Evolutionary conservation across 2,329 filamentous ascomycete genomes (phyloP).

Genomic region (Claviceps spartinae): DNA sequence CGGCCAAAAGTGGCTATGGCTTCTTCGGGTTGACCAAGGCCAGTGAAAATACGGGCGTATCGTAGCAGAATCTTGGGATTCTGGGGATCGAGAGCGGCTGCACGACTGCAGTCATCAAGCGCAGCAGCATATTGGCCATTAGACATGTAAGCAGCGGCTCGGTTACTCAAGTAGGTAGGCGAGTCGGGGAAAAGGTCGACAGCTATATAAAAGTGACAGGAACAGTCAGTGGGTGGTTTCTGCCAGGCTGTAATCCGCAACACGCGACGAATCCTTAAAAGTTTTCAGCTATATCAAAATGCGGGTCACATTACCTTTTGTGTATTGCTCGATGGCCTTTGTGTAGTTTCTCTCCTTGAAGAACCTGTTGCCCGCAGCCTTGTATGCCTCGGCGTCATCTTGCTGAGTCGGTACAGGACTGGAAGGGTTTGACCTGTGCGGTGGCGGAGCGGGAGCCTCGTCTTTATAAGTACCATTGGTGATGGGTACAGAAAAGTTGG

Average conservation of each 20-base stretch:
- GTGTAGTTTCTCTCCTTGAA: constrained; percentile 90
- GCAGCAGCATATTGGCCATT: constrained; percentile 67
- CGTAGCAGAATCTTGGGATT: constrained; percentile 83
- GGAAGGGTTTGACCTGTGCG: constrained; percentile 52
- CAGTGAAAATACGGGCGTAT: constrained; percentile 80
- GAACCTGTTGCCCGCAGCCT: constrained; percentile 85
- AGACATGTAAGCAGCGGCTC: constrained; percentile 87
- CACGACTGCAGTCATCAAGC: constrained; percentile 72
- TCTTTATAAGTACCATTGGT: constrained; percentile 31
- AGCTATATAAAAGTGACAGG: constrained; percentile 35
- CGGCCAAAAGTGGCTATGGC: constrained; percentile 70
- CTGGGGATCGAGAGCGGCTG: constrained; percentile 69
- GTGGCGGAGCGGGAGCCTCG: constrained; percentile 51
- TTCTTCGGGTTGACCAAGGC: constrained; percentile 72
- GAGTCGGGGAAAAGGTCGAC: constrained; percentile 78
- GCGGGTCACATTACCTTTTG: constrained; percentile 54
- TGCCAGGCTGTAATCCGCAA: not conserved
- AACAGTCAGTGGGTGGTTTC: not conserved
- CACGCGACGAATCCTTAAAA: not conserved
- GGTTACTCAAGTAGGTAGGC: constrained; percentile 84
- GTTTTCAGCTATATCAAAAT: not conserved
- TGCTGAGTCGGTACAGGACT: constrained; percentile 40
- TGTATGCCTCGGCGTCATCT: constrained; percentile 82
- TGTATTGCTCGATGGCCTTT: constrained; percentile 83
- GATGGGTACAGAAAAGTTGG: constrained; percentile 39